Base-by-base conservation (phyloP, 495 filamentous ascomycete species). In the Penicillium steckii region DNA sequence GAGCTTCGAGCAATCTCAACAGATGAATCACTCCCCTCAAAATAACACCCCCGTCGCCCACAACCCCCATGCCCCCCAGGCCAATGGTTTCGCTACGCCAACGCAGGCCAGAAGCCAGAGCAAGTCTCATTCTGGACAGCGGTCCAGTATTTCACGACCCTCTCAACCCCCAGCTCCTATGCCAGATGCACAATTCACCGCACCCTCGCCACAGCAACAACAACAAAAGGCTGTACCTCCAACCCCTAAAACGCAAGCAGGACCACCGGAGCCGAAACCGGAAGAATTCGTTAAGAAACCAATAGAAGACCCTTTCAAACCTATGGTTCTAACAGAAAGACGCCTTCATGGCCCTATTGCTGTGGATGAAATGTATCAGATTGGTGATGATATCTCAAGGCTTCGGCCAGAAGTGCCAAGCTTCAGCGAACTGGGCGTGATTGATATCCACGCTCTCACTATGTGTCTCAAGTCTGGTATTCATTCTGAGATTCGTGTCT, bases 401-500 rank as follows among this genome's bases (percentile, higher is more conserved):
- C 70, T 80, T 55, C 87, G 83, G 59, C 89, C 90, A 1, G 85
- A 84, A 53, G 76, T 92, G 35, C 94, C 94, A 3, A 67, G 72
- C 1, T 79, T 88, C n/a, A 70, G 75, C 3, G 93, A 98, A 57
- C 74, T 97, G 24, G 94, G 94, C 9, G 74, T 88, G 13, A 85
- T 98, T 48, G 92, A 98, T 60, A 85, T 97, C 23, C 88, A 90
- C 56, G 90, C 93, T n/a, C 77, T 98, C 33, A 95, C 84, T 1
- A 89, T 90, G 79, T 89, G 90, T 60, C 75, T 98, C n/a, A 90
- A 95, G 54, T 95, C 88, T 51, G 94, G 93, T 3, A 89, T 98
- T 45, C 82, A 90, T 59, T 85, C 84, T 10, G 94, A 98, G 66
- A 83, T 96, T 22, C 85, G 91, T 8, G 71, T 95, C 57, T 93